phyloP scores from a whole-genome alignment of 345 rosid species.

The Camelina sativa region DNA sequence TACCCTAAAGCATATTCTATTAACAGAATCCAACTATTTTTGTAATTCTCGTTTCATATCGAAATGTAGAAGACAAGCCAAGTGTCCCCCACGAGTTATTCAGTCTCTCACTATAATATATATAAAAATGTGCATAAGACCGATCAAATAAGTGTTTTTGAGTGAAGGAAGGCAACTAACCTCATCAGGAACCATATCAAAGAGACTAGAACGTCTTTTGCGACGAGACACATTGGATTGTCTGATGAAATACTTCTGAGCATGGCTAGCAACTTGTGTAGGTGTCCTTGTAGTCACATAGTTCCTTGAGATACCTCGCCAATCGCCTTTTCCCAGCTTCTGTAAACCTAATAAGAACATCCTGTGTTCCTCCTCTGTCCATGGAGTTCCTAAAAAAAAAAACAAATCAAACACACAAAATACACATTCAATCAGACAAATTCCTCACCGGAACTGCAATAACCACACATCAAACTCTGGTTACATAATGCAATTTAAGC shows the following conservation, averaged over 20 bases:
- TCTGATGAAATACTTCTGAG: constrained; percentile 94
- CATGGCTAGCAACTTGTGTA: constrained; percentile 99
- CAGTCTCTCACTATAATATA: background rate
- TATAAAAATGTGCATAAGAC: background rate
- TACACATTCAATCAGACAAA: background rate
- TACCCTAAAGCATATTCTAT: background rate
- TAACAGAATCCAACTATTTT: background rate
- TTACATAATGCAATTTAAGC: background rate
- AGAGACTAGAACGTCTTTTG: constrained; percentile 97
- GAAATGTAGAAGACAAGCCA: constrained; percentile 1
- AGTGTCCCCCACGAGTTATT: background rate
- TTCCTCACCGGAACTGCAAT: background rate
- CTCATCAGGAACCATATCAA: constrained; percentile 90
- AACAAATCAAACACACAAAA: constrained; percentile 13
- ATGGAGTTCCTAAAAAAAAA: constrained; percentile 71
- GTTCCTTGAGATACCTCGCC: constrained; percentile 97
- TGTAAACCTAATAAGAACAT: constrained; percentile 91
- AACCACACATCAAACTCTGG: background rate
- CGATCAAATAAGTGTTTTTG: background rate
- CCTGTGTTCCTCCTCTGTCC: constrained; percentile 99
- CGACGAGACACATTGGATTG: constrained; percentile 82
- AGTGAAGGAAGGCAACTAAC: constrained; percentile 47
- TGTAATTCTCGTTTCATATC: background rate
- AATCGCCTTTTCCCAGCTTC: constrained; percentile 98
- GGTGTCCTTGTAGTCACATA: constrained; percentile 92